Percentiles rank a stretch among this genome's conserved stretches.
Conservation (phyloP, 345 rosid genomes). For the Syzygium aqueum region DNA sequence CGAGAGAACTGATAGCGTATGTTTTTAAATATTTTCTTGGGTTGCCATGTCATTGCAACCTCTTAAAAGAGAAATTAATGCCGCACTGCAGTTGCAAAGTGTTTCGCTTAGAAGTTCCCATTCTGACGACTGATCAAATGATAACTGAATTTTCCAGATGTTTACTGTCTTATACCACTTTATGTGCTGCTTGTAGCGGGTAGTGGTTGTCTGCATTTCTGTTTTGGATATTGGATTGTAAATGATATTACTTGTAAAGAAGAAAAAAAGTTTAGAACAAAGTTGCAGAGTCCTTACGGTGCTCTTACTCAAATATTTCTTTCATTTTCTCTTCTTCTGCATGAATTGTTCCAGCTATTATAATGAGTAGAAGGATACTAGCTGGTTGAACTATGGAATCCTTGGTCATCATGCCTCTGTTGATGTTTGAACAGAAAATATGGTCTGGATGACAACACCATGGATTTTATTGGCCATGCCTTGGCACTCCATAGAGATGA, state of each 20-base stretch:
- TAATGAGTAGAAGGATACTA: background rate
- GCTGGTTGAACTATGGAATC: background rate
- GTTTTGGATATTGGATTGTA: background rate
- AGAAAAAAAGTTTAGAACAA: background rate
- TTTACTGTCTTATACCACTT: background rate
- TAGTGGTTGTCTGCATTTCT: background rate
- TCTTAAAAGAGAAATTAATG: background rate
- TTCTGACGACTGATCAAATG: background rate
- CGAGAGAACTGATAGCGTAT: slow-evolving; percentile 84
- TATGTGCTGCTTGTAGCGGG: background rate
- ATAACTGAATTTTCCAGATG: background rate
- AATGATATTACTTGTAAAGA: background rate
- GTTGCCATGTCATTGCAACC: background rate
- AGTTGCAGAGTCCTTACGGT: background rate
- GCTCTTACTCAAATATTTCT: background rate
- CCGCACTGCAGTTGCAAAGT: background rate
- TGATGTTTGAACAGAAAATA: slow-evolving; percentile 49
- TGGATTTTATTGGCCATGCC: slow-evolving; percentile 95
- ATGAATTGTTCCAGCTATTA: background rate
- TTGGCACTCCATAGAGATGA: slow-evolving; percentile 91
- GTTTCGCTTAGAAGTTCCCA: background rate
- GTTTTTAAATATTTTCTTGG: slow-evolving; percentile 8
- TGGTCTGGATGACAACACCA: slow-evolving; percentile 83
- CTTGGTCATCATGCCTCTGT: background rate
- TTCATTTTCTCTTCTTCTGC: background rate